phyloP scores from a whole-genome alignment of 805 yeast genomes.

The Lipomyces lipofer region DNA sequence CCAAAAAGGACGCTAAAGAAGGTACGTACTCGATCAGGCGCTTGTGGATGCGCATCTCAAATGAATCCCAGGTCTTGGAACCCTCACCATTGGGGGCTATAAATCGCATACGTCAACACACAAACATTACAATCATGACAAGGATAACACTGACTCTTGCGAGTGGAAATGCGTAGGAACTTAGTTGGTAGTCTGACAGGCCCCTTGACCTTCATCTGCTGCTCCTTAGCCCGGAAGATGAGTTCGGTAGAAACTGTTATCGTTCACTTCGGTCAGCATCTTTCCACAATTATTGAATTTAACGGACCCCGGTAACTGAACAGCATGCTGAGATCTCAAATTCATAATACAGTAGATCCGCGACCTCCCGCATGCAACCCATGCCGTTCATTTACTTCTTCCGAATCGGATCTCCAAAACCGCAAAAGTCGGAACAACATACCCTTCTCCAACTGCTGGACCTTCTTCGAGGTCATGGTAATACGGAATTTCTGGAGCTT shows the following conservation, averaged over 20 bases:
- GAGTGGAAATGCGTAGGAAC: constrained; percentile 96
- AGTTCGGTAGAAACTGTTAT: constrained; percentile 77
- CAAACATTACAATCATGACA: not conserved
- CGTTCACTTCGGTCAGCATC: too few relatives aligned
- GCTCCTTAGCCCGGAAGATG: constrained; percentile 79
- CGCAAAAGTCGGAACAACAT: constrained; percentile 28
- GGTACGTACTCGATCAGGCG: constrained; percentile 74
- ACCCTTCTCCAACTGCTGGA: constrained; percentile 89
- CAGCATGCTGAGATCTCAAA: too few relatives aligned
- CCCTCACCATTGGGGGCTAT: constrained; percentile 99
- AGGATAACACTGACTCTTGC: constrained; percentile 59
- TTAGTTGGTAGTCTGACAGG: constrained; percentile 99
- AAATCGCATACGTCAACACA: not conserved
- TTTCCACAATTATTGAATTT: too few relatives aligned
- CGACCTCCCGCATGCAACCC: too few relatives aligned
- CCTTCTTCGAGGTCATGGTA: constrained; percentile 98
- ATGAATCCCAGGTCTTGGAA: constrained; percentile 99
- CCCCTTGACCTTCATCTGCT: constrained; percentile 90
- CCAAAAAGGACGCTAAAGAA: too few relatives aligned
- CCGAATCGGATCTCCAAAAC: too few relatives aligned
- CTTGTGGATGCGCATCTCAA: constrained; percentile 99
- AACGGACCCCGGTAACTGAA: too few relatives aligned
- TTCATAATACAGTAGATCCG: too few relatives aligned
- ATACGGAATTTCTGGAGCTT: constrained; percentile 92
- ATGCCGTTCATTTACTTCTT: too few relatives aligned